phyloP scores from a whole-genome alignment of 2,329 filamentous ascomycete species.

The Pseudopyricularia cyperi region DNA sequence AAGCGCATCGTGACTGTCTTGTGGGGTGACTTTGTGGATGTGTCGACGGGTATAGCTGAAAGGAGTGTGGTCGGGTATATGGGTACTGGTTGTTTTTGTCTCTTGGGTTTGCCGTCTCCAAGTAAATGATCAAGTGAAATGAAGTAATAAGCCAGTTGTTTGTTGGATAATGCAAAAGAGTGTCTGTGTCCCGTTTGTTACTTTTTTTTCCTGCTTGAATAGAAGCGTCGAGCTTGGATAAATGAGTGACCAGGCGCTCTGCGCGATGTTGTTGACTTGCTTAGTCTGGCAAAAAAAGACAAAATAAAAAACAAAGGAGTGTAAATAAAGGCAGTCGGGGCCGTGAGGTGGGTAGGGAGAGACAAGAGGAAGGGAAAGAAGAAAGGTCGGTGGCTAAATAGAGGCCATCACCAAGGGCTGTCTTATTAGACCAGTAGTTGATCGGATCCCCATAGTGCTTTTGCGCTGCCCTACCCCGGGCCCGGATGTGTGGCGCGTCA shows the following conservation, averaged over 20 bases:
- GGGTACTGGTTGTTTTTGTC: background rate
- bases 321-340: background rate
- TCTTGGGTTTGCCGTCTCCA: background rate
- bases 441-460: no score
- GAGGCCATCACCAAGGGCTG: background rate
- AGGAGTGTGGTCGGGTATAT: no score
- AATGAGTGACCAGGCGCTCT: slow-evolving; percentile 1
- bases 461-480: no score
- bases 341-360: background rate
- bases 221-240: slow-evolving; percentile 2
- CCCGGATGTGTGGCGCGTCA: no score
- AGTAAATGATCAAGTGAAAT: background rate
- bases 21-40: background rate
- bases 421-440: no score
- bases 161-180: background rate
- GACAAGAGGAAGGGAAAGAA: background rate
- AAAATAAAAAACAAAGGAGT: slow-evolving; percentile 2
- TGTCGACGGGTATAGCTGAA: background rate
- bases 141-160: slow-evolving; percentile 1
- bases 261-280: background rate
- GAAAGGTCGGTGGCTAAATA: background rate
- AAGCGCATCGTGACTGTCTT: background rate
- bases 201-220: background rate
- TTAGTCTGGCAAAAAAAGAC: background rate
- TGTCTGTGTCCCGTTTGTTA: background rate